A percentile compares a stretch with the other conserved stretches of the same genome.
Conservation (phyloP, 2,329 filamentous ascomycete genomes). For the Phyllosticta citrichinensis region DNA sequence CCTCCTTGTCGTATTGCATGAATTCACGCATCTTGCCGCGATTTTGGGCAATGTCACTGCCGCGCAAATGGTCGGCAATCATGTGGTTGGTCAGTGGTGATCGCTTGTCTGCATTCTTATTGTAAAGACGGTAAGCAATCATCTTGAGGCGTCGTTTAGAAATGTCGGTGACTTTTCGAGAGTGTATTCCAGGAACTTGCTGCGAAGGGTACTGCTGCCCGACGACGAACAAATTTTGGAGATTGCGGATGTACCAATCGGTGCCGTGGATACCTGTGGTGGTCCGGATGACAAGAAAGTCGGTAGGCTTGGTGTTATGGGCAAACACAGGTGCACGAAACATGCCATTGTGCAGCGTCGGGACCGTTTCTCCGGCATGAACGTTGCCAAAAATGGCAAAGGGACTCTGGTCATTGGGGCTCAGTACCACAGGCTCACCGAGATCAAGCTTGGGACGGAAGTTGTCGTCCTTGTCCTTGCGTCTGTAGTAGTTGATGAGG, state of each 20-base stretch:
- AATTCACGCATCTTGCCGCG: conserved; percentile 96
- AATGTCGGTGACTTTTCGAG: conserved; percentile 91
- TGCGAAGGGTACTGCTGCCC: conserved; percentile 88
- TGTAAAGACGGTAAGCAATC: conserved; percentile 82
- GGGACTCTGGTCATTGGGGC: conserved; percentile 90
- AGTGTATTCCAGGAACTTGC: conserved; percentile 88
- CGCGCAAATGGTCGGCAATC: conserved; percentile 65
- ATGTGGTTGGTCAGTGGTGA: conserved; percentile 55
- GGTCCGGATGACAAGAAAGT: conserved; percentile 80
- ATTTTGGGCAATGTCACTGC: conserved; percentile 90
- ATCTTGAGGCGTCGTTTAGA: conserved; percentile 95
- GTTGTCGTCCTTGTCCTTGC: conserved; percentile 62
- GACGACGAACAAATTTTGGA: conserved; percentile 83
- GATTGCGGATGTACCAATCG: conserved; percentile 73
- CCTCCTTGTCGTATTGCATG: conserved; percentile 77
- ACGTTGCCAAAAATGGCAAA: conserved; percentile 94
- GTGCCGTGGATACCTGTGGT: conserved; percentile 70
- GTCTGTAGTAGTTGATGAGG: conserved; percentile 92
- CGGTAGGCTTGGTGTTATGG: conserved; percentile 64
- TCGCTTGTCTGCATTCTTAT: conserved; percentile 55
- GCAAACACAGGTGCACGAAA: conserved; percentile 90
- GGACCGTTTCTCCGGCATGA: conserved; percentile 79
- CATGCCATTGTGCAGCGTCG: conserved; percentile 90
- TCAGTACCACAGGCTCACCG: conserved; percentile 76
- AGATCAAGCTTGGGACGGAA: conserved; percentile 70